phyloP scores from a whole-genome alignment of 106 monocot species.

The Platanthera guangdongensis region DNA sequence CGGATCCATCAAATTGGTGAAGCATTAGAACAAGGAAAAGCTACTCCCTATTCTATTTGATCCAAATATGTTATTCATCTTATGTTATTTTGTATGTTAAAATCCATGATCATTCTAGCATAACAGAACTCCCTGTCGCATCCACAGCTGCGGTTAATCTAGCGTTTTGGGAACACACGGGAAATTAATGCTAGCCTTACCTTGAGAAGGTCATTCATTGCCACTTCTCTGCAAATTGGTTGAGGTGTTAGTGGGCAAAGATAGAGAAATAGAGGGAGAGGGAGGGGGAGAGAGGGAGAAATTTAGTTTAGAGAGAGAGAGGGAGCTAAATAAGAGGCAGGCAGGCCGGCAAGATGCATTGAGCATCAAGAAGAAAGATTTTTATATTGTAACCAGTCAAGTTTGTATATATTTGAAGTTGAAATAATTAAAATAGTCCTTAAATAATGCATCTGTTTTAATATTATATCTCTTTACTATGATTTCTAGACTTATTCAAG shows the following conservation, averaged over 20 bases:
- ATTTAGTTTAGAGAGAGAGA: background rate
- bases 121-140: background rate
- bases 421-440: no score
- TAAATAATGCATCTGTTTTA: no score
- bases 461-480: no score
- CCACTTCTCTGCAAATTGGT: background rate
- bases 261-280: no score
- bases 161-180: background rate
- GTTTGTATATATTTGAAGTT: no score
- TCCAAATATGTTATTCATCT: background rate
- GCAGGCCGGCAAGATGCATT: background rate
- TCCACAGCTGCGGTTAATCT: background rate
- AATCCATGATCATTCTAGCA: background rate
- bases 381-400: background rate
- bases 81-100: background rate
- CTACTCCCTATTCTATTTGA: background rate
- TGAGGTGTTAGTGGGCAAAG: background rate
- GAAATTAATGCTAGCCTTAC: background rate
- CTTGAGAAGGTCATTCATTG: conserved; percentile 6
- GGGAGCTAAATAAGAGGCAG: background rate
- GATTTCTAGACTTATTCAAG: no score
- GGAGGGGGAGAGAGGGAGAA: background rate
- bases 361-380: background rate
- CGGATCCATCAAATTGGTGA: background rate
- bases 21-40: background rate